Evolutionary conservation across 169 alveolate genomes (phyloP), one percentile per base, ranked within the genome.

Genomic region (Plasmodium adleri): DNA sequence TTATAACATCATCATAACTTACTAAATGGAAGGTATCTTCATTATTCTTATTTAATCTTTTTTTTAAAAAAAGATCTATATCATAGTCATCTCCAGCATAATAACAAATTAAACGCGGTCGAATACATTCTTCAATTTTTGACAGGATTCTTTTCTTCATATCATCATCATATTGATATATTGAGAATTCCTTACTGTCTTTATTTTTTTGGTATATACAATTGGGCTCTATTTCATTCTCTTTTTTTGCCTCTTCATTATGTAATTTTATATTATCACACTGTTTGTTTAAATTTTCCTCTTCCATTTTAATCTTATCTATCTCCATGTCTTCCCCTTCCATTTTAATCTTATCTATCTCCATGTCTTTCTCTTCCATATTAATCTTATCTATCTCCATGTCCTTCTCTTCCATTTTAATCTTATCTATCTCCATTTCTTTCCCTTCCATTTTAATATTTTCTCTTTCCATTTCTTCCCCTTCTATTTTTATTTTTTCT

Each of bases 101-200:
- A 67, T 86, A 86, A 47, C 59, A 71, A 60, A 86, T 86, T 50
- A 86, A 66, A 28, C 62, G 60, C 4, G 92, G 92, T 17, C 56
- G 58, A 28, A 86, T 86, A 13, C 75, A 12, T 22, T 72, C 75
- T 43, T 70, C 87, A 5, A 86, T 52, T 86, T 59, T 62, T 72
- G 59, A 71, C 20, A 70, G 50, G 20, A 86, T 66, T 45, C n/a
- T 20, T 47, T 71, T 86, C 22, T 86, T 86, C 49, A 9, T 67
- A 13, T 86, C 52, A 20, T 86, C 83, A 60, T 45, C 22, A 8
- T 60, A n/a, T 71, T 86, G 63, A 39, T 26, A 10, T 8, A 22
- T 26, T 13, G 17, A 1, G 9, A n/a, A 28, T 28, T 73, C 45
- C 43, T 28, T 20, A 10, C 13, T 20, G 2, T 22, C 8, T 4